Evolutionary conservation across 768 basidiomycete species (phyloP).

Genomic region (Suillus luteus): DNA sequence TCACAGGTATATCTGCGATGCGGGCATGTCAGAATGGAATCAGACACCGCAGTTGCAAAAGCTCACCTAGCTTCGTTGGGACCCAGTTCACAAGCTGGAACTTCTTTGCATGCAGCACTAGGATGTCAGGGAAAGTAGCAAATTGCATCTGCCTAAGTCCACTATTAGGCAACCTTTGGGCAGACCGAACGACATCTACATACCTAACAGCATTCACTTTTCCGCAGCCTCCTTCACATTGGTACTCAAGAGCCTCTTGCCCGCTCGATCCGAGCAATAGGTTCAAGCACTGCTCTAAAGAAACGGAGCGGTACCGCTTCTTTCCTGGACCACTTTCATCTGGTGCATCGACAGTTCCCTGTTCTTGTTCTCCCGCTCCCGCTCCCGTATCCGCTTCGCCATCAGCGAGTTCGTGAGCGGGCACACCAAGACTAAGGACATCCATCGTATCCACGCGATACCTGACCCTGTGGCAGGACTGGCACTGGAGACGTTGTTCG

Average conservation of each 20-base stretch:
- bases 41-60: neutral
- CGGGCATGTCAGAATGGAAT: constrained; percentile 5
- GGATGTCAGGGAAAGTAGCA: constrained; percentile 83
- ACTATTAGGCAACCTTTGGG: constrained; percentile 1
- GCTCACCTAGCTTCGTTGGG: constrained; percentile 85
- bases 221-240: constrained; percentile 72
- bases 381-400: constrained; percentile 20
- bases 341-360: neutral
- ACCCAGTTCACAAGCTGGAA: constrained; percentile 98
- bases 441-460: constrained; percentile 80
- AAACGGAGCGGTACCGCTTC: constrained; percentile 61
- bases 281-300: constrained; percentile 62
- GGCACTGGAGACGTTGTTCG: constrained; percentile 88
- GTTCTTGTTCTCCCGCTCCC: constrained; percentile 5
- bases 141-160: constrained; percentile 66
- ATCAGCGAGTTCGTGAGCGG: constrained; percentile 46
- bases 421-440: constrained; percentile 78
- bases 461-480: constrained; percentile 74
- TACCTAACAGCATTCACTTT: constrained; percentile 56
- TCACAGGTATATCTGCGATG: constrained; percentile 77
- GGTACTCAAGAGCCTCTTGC: constrained; percentile 74
- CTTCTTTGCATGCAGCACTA: constrained; percentile 90
- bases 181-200: neutral
- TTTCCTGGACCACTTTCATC: constrained; percentile 40
- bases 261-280: constrained; percentile 45